These are phyloP conservation scores for Orbilia oligospora DNA, from an alignment of 2,329 filamentous ascomycete genomes.

Conservation along the genomic window DNA sequence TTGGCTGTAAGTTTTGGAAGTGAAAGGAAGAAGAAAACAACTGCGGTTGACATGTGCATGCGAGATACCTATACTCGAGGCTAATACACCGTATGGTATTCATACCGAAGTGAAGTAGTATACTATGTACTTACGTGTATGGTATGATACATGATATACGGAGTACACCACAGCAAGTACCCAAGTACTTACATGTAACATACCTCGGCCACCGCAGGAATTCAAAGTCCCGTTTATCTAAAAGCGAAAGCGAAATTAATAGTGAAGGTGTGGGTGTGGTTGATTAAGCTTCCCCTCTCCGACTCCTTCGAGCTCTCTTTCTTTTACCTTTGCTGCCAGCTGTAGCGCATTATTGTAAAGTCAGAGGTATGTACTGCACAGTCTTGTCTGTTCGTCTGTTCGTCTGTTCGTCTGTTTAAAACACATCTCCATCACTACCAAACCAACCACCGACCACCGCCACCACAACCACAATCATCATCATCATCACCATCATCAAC, in stretches of 20 bases:
- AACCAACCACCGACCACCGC: constrained; percentile 1
- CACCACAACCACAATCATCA: constrained; percentile 1
- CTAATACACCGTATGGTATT: too few relatives aligned
- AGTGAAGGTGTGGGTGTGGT: not conserved
- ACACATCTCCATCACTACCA: constrained; percentile 36
- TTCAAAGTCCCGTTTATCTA: not conserved
- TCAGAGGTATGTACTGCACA: not conserved
- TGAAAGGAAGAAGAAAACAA: constrained; percentile 19
- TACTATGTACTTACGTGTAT: not conserved
- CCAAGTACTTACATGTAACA: not conserved
- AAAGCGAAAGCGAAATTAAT: too few relatives aligned
- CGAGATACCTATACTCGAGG: constrained; percentile 6
- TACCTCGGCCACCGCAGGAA: constrained; percentile 4
- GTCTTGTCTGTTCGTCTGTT: too few relatives aligned
- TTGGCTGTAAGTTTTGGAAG: not conserved
- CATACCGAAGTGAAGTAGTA: too few relatives aligned
- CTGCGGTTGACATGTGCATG: constrained; percentile 27
- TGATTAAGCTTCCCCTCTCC: constrained; percentile 16
- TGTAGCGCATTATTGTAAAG: constrained; percentile 5
- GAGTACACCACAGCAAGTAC: too few relatives aligned
- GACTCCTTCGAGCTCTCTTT: not conserved
- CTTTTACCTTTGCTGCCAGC: not conserved
- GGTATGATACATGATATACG: not conserved
- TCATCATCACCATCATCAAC: not conserved
- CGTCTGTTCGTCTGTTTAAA: not conserved